Base-by-base conservation (phyloP, 2,329 filamentous ascomycete genomes). In the Trichoderma oligosporum region DNA sequence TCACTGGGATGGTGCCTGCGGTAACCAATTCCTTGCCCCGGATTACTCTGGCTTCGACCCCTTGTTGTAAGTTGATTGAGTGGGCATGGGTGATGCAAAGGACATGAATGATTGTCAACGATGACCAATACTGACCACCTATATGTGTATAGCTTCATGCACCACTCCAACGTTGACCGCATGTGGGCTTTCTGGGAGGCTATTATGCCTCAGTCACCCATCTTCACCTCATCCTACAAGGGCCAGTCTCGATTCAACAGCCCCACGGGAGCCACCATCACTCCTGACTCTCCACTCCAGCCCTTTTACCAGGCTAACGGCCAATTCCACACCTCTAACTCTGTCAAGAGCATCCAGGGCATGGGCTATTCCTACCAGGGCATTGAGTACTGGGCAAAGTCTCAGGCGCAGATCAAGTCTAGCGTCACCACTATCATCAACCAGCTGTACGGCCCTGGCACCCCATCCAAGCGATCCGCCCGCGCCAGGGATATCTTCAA, bases 111-210 rank as follows among this genome's bases (percentile, higher is more conserved):
- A n/a, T n/a, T n/a, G n/a, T n/a, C n/a, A n/a, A n/a, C n/a, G n/a
- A n/a, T n/a, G n/a, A n/a, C n/a, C n/a, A n/a, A n/a, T n/a, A n/a
- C n/a, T n/a, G n/a, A n/a, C n/a, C n/a, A n/a, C n/a, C n/a, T n/a
- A n/a, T n/a, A 24, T 12, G 33, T 7, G 25, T 27, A 2, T 2
- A 56, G 53, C 39, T 56, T 56, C 42, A 56, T 56, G 53, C 77
- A 79, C 59, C 78, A 79, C 70, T 70, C 76, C 65, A 83, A 88
- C 63, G 77, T 88, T 54, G 84, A 88, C 64, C 80, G 85, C 38
- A 74, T 88, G 35, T 86, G 84, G 70, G 78, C 82, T n/a, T 75
- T 79, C 63, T 82, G 74, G 75, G 72, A 79, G 64, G 73, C 71
- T 25, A 73, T 81, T 49, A 63, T 67, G 57, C 74, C 74, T 20